Base-by-base conservation (phyloP, 345 rosid species). In the Laguncularia racemosa region DNA sequence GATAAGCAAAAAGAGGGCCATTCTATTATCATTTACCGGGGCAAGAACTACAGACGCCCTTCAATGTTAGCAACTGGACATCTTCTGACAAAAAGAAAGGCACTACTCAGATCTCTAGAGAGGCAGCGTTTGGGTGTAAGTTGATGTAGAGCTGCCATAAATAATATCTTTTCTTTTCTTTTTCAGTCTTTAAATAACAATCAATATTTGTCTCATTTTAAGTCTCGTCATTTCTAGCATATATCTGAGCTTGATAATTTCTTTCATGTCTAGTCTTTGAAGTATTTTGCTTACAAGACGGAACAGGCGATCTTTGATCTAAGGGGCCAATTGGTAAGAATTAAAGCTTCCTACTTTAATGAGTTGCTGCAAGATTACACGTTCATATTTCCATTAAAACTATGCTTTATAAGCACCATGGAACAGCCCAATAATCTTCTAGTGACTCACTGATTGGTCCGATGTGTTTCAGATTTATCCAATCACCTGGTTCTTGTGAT, bases 71-170 rank as follows among this genome's bases (percentile, higher is more conserved):
- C 65, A 60, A 66, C 79, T 14, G 58, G 59, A 44, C 82, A 87
- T 75, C 97, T 84, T 65, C 67, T 78, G 58, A 79, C 90, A 11
- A 90, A 84, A 70, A 74, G 91, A 68, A 65, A 76, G 66, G 95
- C 97, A 11, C 76, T 83, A 15, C 71, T 55, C 17, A 78, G 85
- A 74, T 90, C 97, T 48, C 69, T 90, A 72, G 78, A 65, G 49
- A 72, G 84, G 86, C 97, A 90, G 69, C 69, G 87, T 61, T 69
- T 83, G 14, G 95, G 95, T 23, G 97, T 90, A 79, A 82, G 89
- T 68, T 16, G 23, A 67, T 16, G 2, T 23, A 23, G 26, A 23
- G 26, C 26, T 23, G 2, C 26, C 4, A 23, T 2, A 23, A 23
- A 23, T 23, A 4, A 23, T 4, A 2, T n/a, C n/a, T n/a, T n/a